Conservation (phyloP, 2,329 filamentous ascomycete genomes). For the Neonectria coccinea region DNA sequence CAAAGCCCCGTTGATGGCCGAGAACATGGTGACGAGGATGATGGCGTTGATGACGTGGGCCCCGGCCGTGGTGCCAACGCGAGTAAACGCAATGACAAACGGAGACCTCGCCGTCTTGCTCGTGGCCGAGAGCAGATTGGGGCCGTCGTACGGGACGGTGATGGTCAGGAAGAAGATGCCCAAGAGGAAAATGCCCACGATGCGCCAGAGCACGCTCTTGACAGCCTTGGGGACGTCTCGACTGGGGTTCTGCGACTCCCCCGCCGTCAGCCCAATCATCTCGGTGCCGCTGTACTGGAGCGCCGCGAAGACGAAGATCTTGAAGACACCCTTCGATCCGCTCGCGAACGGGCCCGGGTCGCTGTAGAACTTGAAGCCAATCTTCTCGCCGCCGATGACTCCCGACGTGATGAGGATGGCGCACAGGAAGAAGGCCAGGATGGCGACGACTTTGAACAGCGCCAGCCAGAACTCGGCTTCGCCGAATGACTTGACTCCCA, state of each 20-base stretch:
- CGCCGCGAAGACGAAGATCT: conserved; percentile 19
- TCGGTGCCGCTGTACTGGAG: conserved; percentile 13
- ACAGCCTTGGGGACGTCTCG: conserved; percentile 51
- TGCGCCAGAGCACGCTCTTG: conserved; percentile 41
- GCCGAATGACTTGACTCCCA: conserved; percentile 20
- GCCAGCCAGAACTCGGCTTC: conserved; percentile 29
- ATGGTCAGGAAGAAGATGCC: conserved; percentile 65
- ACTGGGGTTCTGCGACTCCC: conserved; percentile 56
- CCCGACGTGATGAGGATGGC: conserved; percentile 31
- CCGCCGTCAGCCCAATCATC: conserved; percentile 39
- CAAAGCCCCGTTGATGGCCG: conserved; percentile 63
- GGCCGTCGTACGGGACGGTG: conserved; percentile 64
- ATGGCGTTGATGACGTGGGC: conserved; percentile 63
- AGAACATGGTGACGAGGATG: conserved; percentile 64
- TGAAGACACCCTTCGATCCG: conserved; percentile 13
- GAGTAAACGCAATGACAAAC: conserved; percentile 61
- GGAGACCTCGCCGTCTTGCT: conserved; percentile 63
- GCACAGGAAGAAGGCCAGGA: conserved; percentile 27
- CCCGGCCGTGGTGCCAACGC: conserved; percentile 9
- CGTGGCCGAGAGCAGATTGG: conserved; percentile 59
- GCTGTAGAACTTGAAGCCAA: conserved; percentile 33
- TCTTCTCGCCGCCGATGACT: conserved; percentile 36
- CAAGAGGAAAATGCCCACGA: conserved; percentile 58
- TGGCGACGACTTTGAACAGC: conserved; percentile 23
- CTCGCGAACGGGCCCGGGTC: conserved; percentile 13